Base-by-base conservation (phyloP, 129 eudicot species). In the Pseudognaphalium luteoalbum region DNA sequence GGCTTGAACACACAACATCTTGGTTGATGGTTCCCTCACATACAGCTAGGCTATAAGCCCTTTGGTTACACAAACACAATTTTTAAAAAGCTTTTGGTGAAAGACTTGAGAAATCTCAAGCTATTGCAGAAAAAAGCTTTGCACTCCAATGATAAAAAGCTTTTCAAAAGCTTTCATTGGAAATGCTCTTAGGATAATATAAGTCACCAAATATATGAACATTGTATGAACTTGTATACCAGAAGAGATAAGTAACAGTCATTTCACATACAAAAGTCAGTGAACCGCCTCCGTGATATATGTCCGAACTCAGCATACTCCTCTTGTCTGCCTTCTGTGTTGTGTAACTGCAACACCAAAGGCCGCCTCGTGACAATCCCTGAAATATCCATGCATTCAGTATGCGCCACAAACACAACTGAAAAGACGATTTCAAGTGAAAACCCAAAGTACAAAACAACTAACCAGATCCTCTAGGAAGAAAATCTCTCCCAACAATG, bases 331-430 rank as follows among this genome's bases (percentile, higher is more conserved):
- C 80, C 88, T 32, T 92, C 97, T 20, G 82, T 89, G 79, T 87
- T 86, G 62, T 92, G 91, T 74, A 92, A 51, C 68, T 92, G 98
- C 85, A 92, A 84, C 82, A 92, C 98, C 88, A 92, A 77, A 0
- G 98, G 98, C 32, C 97, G 80, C 86, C 97, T 82, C 28, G 98
- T 92, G 34, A 92, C 98, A 79, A 92, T 92, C 22, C 98, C 98
- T 92, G 81, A 29, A 67, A 77, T 56, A 32, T 52, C 52, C 29
- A 7, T 54, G 2, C 60, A 72, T 52, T 73, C 65, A 80, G 11
- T 25, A 10, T 52, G 12, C 3, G 19, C 42, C 67, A 11, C 21
- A 42, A 71, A 32, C n/a, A 6, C 16, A 2, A 47, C n/a, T 34
- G 29, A 29, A 12, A 70, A 19, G 28, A 25, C 25, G 56, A 6